Percentiles rank a stretch among this genome's conserved stretches.
Evolutionary conservation across 495 filamentous ascomycete genomes (phyloP).

Genomic region (Saxophila tyrrhenica): DNA sequence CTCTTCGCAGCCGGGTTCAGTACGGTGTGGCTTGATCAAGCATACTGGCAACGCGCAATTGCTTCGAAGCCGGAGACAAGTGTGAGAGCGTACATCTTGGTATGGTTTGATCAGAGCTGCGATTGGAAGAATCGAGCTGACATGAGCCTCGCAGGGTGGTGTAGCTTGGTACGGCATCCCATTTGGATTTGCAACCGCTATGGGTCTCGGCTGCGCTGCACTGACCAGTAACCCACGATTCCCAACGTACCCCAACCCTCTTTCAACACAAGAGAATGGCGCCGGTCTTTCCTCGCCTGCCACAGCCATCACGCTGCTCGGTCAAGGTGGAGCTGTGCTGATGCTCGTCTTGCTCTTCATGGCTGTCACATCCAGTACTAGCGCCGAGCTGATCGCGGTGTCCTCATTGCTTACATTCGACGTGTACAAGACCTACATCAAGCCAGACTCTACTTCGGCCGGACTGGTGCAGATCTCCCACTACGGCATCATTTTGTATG

Average conservation of each 20-base stretch:
- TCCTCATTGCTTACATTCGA: slow-evolving; percentile 92
- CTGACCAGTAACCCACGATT: slow-evolving; percentile 65
- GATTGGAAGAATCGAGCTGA: slow-evolving; percentile 39
- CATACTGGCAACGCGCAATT: slow-evolving; percentile 41
- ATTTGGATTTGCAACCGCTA: slow-evolving; percentile 83
- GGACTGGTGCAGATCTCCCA: slow-evolving; percentile 81
- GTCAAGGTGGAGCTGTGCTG: slow-evolving; percentile 73
- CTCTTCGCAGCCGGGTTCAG: slow-evolving; percentile 37
- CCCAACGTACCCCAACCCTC: slow-evolving; percentile 60
- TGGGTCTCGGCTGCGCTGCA: slow-evolving; percentile 78
- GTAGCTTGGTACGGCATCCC: slow-evolving; percentile 93
- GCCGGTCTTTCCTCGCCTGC: slow-evolving; percentile 82
- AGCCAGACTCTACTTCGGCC: slow-evolving; percentile 49
- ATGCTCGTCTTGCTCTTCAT: slow-evolving; percentile 87
- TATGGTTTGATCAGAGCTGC: slow-evolving; percentile 38
- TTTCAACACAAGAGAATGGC: slow-evolving; percentile 66
- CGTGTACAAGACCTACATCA: slow-evolving; percentile 52
- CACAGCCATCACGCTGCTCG: slow-evolving; percentile 57
- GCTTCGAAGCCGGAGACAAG: slow-evolving; percentile 37
- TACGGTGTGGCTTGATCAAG: slow-evolving; percentile 37
- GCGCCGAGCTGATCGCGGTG: slow-evolving; percentile 83
- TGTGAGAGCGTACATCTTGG: slow-evolving; percentile 85
- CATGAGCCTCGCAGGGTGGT: slow-evolving; percentile 37
- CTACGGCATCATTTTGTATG: slow-evolving; percentile 32
- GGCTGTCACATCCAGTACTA: slow-evolving; percentile 86